Conservation (phyloP, 164 flowering plant genomes). For the Stephania japonica region DNA sequence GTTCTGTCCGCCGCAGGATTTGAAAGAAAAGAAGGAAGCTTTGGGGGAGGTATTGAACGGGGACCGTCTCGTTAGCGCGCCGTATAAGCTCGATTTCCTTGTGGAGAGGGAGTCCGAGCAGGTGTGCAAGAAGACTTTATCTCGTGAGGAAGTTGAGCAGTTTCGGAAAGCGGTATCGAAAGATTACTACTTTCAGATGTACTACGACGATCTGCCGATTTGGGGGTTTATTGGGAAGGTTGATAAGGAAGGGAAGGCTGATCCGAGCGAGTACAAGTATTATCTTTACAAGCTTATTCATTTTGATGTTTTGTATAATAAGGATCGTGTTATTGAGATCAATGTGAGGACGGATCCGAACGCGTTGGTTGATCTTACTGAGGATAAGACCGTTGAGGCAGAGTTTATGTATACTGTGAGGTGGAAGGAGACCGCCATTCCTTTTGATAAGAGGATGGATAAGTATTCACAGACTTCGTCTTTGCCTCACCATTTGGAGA, state of each 20-base stretch:
- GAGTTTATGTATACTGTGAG: constrained; percentile 35
- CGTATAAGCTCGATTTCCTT: constrained; percentile 31
- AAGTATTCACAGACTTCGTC: constrained; percentile 31
- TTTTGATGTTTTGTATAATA: constrained; percentile 31
- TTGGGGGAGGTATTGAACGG: constrained; percentile 39
- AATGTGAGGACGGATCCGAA: constrained; percentile 28
- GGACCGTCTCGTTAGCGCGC: constrained; percentile 36
- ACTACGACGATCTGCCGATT: constrained; percentile 36
- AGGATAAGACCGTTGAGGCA: constrained; percentile 31
- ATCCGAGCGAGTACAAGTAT: constrained; percentile 30
- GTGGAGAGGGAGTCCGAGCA: constrained; percentile 26
- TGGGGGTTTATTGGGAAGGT: constrained; percentile 40
- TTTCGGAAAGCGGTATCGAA: constrained; percentile 30
- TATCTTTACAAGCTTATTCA: constrained; percentile 30
- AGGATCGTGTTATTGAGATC: constrained; percentile 36
- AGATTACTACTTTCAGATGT: constrained; percentile 41
- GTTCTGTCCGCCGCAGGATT: constrained; percentile 25
- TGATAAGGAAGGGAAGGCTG: constrained; percentile 27
- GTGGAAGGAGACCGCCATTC: constrained; percentile 31
- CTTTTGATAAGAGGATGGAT: constrained; percentile 37
- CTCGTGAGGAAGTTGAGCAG: constrained; percentile 22
- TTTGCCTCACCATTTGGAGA: constrained; percentile 37
- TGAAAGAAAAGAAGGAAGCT: constrained; percentile 36
- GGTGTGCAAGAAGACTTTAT: constrained; percentile 28
- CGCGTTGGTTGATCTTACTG: constrained; percentile 33